phyloP scores from a whole-genome alignment of 306 rosid species.

The Styphnolobium japonicum region DNA sequence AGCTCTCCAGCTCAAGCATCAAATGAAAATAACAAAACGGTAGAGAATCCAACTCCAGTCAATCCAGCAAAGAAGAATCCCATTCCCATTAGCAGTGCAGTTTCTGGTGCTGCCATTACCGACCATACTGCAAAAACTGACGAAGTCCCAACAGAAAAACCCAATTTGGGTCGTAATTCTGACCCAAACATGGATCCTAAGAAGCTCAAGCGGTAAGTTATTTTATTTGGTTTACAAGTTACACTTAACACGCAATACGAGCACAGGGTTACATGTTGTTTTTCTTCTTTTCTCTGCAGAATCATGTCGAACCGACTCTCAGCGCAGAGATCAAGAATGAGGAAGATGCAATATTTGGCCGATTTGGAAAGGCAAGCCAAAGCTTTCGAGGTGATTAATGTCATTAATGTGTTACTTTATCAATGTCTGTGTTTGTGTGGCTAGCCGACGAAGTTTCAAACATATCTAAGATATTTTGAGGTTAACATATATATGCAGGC shows the following conservation, averaged over 20 bases:
- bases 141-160: not conserved
- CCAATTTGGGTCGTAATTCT: not conserved
- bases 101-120: not conserved
- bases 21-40: not conserved
- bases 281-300: not conserved
- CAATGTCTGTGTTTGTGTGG: not conserved
- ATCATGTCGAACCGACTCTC: conserved; percentile 1
- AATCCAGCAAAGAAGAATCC: no score
- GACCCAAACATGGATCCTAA: conserved; percentile 18
- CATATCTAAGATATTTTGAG: not conserved
- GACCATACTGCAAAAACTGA: not conserved
- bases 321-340: not conserved
- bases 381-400: not conserved
- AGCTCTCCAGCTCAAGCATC: not conserved
- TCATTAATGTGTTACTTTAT: not conserved
- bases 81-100: not conserved
- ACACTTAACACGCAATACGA: not conserved
- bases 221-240: not conserved
- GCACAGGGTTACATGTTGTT: not conserved
- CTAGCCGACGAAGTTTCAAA: not conserved
- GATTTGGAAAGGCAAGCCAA: not conserved
- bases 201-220: conserved; percentile 23
- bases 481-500: conserved; percentile 24
- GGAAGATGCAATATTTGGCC: not conserved
- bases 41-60: conserved; percentile 25